A percentile compares a stretch with the other conserved stretches of the same genome.
Evolutionary conservation across 2,329 filamentous ascomycete species (phyloP).

Genomic region (Trichoderma aggressivum): DNA sequence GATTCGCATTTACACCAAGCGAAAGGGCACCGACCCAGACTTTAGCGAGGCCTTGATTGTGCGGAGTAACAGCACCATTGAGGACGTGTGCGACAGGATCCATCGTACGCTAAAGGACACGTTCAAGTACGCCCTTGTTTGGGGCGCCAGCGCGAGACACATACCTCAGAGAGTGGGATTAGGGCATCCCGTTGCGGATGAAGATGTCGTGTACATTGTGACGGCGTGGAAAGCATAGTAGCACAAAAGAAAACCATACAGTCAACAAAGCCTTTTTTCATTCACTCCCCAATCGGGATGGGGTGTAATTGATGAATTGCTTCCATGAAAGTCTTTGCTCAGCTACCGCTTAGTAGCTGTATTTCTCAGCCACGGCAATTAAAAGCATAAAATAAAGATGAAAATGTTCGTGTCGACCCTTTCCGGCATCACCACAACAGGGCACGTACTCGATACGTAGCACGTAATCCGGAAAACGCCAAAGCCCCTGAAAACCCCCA

Average conservation of each 20-base stretch:
- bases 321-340: not conserved
- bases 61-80: conserved; percentile 79
- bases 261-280: not conserved
- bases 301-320: not conserved
- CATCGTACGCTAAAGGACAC: conserved; percentile 94
- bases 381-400: conserved; percentile 5
- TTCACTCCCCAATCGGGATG: not conserved
- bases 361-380: not conserved
- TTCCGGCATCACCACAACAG: conserved; percentile 4
- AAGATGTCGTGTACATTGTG: conserved; percentile 67
- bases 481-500: not conserved
- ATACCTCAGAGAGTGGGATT: conserved; percentile 90
- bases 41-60: conserved; percentile 94
- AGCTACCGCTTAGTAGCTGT: not conserved
- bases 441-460: not conserved
- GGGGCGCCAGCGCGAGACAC: conserved; percentile 94
- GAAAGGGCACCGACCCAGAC: conserved; percentile 85
- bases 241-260: not conserved
- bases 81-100: conserved; percentile 95
- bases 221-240: conserved; percentile 58
- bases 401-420: conserved; percentile 1
- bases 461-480: conserved; percentile 8
- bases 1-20: conserved; percentile 94
- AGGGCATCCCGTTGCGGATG: conserved; percentile 70
- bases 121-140: conserved; percentile 97